Percentiles rank a stretch among this genome's conserved stretches.
phyloP scores from a whole-genome alignment of 2,329 filamentous ascomycete species.

The Aspergillus awamori region DNA sequence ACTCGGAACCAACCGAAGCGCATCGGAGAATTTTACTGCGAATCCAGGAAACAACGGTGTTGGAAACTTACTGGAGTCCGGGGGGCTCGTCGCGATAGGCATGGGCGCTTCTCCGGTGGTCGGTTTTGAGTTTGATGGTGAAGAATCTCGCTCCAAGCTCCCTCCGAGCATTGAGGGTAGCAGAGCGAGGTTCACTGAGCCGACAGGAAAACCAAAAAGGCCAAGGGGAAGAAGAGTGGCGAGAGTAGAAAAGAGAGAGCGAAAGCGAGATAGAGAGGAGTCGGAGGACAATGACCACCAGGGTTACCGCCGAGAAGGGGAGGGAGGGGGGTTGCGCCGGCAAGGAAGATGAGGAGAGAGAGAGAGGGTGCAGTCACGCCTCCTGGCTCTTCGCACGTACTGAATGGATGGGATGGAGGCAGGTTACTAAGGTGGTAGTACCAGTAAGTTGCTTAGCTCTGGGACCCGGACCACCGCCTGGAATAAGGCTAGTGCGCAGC shows the following conservation, averaged over 20 bases:
- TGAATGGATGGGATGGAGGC: constrained; percentile 14
- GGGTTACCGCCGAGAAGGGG: constrained; percentile 27
- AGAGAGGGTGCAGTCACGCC: constrained; percentile 23
- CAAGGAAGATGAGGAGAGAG: not conserved
- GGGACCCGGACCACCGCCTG: constrained; percentile 31
- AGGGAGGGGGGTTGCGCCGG: constrained; percentile 16
- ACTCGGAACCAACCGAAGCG: constrained; percentile 3
- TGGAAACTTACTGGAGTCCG: constrained; percentile 33
- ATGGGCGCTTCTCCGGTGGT: constrained; percentile 38
- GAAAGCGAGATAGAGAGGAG: constrained; percentile 6
- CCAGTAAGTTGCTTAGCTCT: constrained; percentile 25
- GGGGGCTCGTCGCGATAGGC: constrained; percentile 32
- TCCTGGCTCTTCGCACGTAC: constrained; percentile 27
- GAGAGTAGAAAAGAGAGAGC: constrained; percentile 4
- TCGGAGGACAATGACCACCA: constrained; percentile 22
- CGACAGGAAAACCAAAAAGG: constrained; percentile 10
- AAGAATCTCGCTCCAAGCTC: constrained; percentile 36
- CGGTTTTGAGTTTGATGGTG: constrained; percentile 33
- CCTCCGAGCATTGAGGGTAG: constrained; percentile 39
- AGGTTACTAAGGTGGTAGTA: constrained; percentile 18
- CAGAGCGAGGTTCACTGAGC: constrained; percentile 25
- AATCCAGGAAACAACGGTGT: not conserved
- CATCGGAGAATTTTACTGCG: constrained; percentile 5
- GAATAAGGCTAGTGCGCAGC: constrained; percentile 29
- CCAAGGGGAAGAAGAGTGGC: constrained; percentile 13